Base-by-base conservation (phyloP, 2,329 filamentous ascomycete genomes). In the Curvularia eragrostidis region DNA sequence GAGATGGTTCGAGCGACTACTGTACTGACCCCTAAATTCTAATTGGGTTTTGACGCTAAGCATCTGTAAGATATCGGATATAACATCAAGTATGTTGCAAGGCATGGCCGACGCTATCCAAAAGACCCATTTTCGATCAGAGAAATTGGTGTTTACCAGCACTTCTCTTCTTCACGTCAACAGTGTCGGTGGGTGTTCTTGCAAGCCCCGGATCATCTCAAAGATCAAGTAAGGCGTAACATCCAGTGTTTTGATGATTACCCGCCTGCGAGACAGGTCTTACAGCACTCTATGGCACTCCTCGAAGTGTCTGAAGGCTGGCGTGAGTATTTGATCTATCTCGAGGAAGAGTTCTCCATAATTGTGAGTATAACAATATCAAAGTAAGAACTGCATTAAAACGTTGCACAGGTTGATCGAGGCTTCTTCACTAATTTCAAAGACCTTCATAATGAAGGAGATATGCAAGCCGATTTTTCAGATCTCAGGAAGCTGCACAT, bases 351-450 rank as follows among this genome's bases (percentile, higher is more conserved):
- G 10, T 55, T 61, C 26, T 46, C 48, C 19, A 26, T 15, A 49
- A n/a, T 61, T 3, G 61, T 63, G 50, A 52, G 60, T 52, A 21
- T 23, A 21, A 7, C 15, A 13, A n/a, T 15, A 3, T 28, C n/a
- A 13, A 38, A n/a, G 24, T 9, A 23, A 9, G 41, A 12, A n/a
- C 7, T 28, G 13, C 13, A 30, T 24, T 43, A 23, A 49, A 24
- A 42, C 13, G 46, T 32, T 13, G 19, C 7, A 34, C 41, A 61
- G 61, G 48, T 55, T 19, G 54, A 63, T 34, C 46, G 47, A 48
- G 61, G 61, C 5, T 63, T 63, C 38, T 61, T 52, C 43, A 57
- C 61, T 6, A 61, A 63, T 19, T 7, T 63, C 28, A 58, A 61
- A 23, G 44, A 50, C 6, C 43, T 38, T 18, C 54, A 36, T 18